Percentiles rank a stretch among this genome's conserved stretches.
phyloP scores from a whole-genome alignment of 2,329 filamentous ascomycete genomes.

The Tolypocladium pustulatum region DNA sequence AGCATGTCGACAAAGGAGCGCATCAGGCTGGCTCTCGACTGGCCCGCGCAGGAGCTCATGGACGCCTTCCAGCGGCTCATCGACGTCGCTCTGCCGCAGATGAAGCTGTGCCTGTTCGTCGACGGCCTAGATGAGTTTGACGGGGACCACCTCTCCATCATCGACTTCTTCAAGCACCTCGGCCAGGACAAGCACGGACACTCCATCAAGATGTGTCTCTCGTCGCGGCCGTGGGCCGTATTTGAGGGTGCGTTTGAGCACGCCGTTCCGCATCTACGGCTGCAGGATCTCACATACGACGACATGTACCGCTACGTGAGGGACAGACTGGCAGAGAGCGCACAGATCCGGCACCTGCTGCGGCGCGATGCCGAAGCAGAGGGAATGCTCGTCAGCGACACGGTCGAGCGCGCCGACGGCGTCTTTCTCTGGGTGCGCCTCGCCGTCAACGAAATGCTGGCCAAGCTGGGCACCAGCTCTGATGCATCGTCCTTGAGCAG shows the following conservation, averaged over 20 bases:
- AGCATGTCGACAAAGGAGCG: slow-evolving; percentile 19
- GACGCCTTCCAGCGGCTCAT: slow-evolving; percentile 12
- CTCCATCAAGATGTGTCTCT: slow-evolving; percentile 18
- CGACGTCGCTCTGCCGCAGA: slow-evolving; percentile 7
- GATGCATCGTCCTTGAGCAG: background rate
- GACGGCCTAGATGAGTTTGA: slow-evolving; percentile 24
- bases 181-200: slow-evolving; percentile 4
- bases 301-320: slow-evolving; percentile 17
- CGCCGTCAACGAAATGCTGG: slow-evolving; percentile 17
- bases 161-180: slow-evolving; percentile 16
- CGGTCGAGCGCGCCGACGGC: slow-evolving; percentile 15
- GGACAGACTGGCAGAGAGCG: slow-evolving; percentile 9
- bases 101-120: slow-evolving; percentile 17
- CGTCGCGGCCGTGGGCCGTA: slow-evolving; percentile 19
- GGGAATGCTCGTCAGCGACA: slow-evolving; percentile 5
- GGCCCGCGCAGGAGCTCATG: slow-evolving; percentile 18
- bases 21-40: slow-evolving; percentile 16
- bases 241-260: slow-evolving; percentile 15
- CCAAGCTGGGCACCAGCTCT: slow-evolving; percentile 3
- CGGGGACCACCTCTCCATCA: slow-evolving; percentile 15
- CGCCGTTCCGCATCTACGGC: slow-evolving; percentile 13
- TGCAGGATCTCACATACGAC: slow-evolving; percentile 14
- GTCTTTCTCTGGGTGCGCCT: slow-evolving; percentile 24
- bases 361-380: slow-evolving; percentile 1
- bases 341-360: slow-evolving; percentile 4